These are phyloP conservation scores for Brettanomyces bruxellensis DNA, from an alignment of 805 yeast species.

Conservation along the genomic window DNA sequence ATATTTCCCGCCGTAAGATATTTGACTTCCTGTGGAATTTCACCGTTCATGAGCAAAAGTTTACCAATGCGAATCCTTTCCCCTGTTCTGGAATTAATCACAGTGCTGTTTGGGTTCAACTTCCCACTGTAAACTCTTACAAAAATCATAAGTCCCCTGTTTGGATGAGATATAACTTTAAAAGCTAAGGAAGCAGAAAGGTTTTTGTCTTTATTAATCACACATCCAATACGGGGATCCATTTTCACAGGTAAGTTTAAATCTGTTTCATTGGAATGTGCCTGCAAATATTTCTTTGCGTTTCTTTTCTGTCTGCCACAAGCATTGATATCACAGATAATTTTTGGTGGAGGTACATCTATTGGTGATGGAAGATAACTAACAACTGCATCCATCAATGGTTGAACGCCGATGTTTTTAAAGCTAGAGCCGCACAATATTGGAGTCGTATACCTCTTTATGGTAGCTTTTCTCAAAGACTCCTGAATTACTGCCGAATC, in stretches of 20 bases:
- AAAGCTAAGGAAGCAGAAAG: slow-evolving; percentile 78
- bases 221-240: slow-evolving; percentile 36
- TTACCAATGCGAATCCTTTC: slow-evolving; percentile 57
- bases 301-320: slow-evolving; percentile 11
- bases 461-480: slow-evolving; percentile 59
- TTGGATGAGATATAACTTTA: slow-evolving; percentile 81
- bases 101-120: slow-evolving; percentile 50
- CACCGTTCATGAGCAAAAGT: slow-evolving; percentile 81
- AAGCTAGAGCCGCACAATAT: slow-evolving; percentile 92
- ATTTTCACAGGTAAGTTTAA: slow-evolving; percentile 24
- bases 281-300: slow-evolving; percentile 13
- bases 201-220: slow-evolving; percentile 48
- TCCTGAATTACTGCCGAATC: slow-evolving; percentile 42
- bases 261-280: slow-evolving; percentile 6
- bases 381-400: slow-evolving; percentile 75
- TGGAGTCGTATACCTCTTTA: slow-evolving; percentile 54
- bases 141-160: slow-evolving; percentile 74
- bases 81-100: slow-evolving; percentile 63
- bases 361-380: slow-evolving; percentile 76
- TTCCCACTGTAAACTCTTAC: slow-evolving; percentile 84
- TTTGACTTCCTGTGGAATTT: slow-evolving; percentile 64
- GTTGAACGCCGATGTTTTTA: slow-evolving; percentile 90
- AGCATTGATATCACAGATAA: slow-evolving; percentile 15
- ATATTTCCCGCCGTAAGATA: slow-evolving; percentile 69
- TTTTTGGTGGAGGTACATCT: slow-evolving; percentile 51